Percentiles rank a stretch among this genome's conserved stretches.
phyloP scores from a whole-genome alignment of 495 filamentous ascomycete genomes.

The Geopyxis carbonaria region DNA sequence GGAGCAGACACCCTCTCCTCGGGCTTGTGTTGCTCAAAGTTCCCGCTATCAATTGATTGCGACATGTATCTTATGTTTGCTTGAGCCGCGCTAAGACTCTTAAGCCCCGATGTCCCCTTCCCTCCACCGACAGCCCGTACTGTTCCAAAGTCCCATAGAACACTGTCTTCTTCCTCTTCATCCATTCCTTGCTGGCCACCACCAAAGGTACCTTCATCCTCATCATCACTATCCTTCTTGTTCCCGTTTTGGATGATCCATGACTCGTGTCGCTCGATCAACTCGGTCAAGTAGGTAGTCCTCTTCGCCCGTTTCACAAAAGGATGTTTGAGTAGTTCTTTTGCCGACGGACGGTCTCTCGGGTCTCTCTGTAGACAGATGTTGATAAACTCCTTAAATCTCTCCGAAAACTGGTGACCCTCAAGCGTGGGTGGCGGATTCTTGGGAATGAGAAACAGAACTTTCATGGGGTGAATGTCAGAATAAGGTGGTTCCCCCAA shows the following conservation, averaged over 20 bases:
- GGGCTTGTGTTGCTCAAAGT: conserved; percentile 1
- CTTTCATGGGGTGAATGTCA: conserved; percentile 91
- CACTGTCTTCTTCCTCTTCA: conserved; percentile 48
- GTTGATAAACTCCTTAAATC: conserved; percentile 85
- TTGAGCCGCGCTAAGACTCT: conserved; percentile 19
- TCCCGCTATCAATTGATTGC: conserved; percentile 14
- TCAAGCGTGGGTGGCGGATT: conserved; percentile 70
- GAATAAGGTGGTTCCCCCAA: conserved; percentile 87
- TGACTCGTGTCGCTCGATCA: conserved; percentile 48
- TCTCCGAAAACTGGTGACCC: conserved; percentile 67
- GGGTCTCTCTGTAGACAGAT: conserved; percentile 84
- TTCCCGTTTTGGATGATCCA: conserved; percentile 38
- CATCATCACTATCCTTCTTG: conserved; percentile 52
- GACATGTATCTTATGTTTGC: conserved; percentile 24
- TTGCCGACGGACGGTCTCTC: conserved; percentile 64
- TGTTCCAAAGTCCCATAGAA: conserved; percentile 98
- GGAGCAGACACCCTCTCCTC: conserved; percentile 1
- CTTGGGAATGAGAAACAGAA: conserved; percentile 93
- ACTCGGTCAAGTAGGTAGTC: conserved; percentile 65
- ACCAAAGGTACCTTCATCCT: conserved; percentile 52
- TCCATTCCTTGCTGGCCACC: conserved; percentile 23
- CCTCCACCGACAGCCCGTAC: conserved; percentile 43
- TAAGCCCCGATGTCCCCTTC: conserved; percentile 11
- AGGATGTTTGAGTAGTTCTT: conserved; percentile 73
- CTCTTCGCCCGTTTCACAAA: conserved; percentile 79